phyloP scores from a whole-genome alignment of 768 basidiomycete species.

The Lactarius tabidus region DNA sequence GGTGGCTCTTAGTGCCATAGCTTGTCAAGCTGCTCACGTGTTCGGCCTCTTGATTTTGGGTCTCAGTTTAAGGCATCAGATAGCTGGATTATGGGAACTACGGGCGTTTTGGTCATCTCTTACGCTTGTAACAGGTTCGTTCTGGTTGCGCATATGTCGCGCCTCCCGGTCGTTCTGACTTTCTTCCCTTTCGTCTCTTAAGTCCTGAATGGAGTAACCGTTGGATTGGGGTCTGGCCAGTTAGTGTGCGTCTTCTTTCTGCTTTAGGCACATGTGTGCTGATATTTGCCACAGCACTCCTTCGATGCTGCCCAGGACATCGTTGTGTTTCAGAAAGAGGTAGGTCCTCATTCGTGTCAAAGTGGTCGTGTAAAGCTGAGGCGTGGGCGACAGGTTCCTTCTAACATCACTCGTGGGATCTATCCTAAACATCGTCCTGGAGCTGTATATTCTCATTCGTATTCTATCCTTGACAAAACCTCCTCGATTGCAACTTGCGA shows the following conservation, averaged over 20 bases:
- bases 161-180: background rate
- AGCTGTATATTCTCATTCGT: constrained; percentile 39
- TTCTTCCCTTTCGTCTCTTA: background rate
- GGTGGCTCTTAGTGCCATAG: constrained; percentile 3
- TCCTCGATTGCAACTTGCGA: constrained; percentile 25
- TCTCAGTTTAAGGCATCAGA: constrained; percentile 10
- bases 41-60: constrained; percentile 17
- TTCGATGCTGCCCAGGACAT: background rate
- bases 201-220: constrained; percentile 1
- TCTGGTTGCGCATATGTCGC: background rate
- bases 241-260: constrained; percentile 4
- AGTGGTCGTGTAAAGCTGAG: background rate
- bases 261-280: background rate
- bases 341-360: background rate
- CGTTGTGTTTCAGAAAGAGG: constrained; percentile 17
- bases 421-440: constrained; percentile 36
- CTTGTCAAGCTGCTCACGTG: constrained; percentile 17
- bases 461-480: constrained; percentile 31
- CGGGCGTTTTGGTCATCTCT: constrained; percentile 12
- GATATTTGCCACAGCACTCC: background rate
- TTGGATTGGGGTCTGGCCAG: constrained; percentile 10
- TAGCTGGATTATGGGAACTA: constrained; percentile 8
- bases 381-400: constrained; percentile 35
- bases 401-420: constrained; percentile 38
- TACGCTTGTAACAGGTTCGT: constrained; percentile 15